Evolutionary conservation across 371 early-diverging fungal species (phyloP), one percentile per base, ranked within the genome.

Genomic region (Saksenaea oblongispora): DNA sequence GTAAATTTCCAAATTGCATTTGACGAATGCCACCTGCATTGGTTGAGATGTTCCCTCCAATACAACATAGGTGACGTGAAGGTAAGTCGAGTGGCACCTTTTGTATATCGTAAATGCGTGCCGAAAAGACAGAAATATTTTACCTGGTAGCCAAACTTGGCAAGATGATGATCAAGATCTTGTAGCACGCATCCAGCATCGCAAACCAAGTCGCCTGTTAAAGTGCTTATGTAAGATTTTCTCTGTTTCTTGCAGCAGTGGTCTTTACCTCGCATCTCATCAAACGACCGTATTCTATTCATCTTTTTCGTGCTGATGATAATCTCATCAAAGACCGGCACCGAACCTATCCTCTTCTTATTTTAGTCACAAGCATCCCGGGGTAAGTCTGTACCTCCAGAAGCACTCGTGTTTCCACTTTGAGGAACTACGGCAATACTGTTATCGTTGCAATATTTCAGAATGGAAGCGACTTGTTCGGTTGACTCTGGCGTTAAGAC

Each of bases 41-140:
- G 3, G 98, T 95, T 8, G 96, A 88, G 1, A 98, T 90, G 67
- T 98, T 98, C 15, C 98, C 98, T 47, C 98, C 98, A 58, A 98
- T 92, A 36, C 89, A 91, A 74, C 95, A 94, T 22, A 79, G 69
- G 57, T 65, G 62, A 66, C 97, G 96, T 1, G 98, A 96, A 8
- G 96, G 97, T 47, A 98, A 74, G 73, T 98, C 98, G 24, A 97
- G 69, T 24, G 97, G 98, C 80, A 95, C 89, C 67, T 88, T 84
- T 17, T 22, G n/a, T 34, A 26, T 14, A 34, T 11, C 11, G 17
- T 53, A 26, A 56, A 34, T 56, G 0, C 10, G 37, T 18, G 15
- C 13, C 37, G 4, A 4, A 31, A 31, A 31, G 31, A 31, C 31
- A 7, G 31, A 4, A 31, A 31, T 2, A 4, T 31, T 31, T 31